Evolutionary conservation across 73 alveolate species (phyloP).

Genomic region (Paramecium octaurelia): DNA sequence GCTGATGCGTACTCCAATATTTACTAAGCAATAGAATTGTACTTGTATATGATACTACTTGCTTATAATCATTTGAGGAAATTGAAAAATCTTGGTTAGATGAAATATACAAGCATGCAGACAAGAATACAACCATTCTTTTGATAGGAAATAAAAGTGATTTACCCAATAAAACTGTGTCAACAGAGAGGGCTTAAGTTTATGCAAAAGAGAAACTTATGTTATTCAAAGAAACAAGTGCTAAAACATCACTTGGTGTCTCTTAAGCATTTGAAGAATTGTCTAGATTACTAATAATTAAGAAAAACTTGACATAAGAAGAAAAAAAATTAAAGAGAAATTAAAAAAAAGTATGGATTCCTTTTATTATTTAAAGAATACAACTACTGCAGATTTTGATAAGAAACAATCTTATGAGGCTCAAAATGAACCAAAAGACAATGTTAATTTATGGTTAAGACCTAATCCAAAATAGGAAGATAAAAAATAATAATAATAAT

Average conservation of each 20-base stretch:
- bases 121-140: neutral
- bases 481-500: neutral
- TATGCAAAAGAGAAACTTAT: constrained; percentile 46
- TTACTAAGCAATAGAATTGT: constrained; percentile 43
- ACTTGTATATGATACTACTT: constrained; percentile 67
- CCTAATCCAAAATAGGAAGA: neutral
- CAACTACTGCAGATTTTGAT: neutral
- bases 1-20: constrained; percentile 65
- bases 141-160: constrained; percentile 56
- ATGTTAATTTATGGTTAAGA: neutral
- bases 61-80: constrained; percentile 17
- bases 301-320: neutral
- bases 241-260: constrained; percentile 42
- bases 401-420: neutral
- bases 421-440: neutral
- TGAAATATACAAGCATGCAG: constrained; percentile 53
- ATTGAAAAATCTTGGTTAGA: constrained; percentile 56
- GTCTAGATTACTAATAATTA: constrained; percentile 24
- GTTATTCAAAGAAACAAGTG: constrained; percentile 53
- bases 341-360: neutral
- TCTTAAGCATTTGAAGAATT: constrained; percentile 35
- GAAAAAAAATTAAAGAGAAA: neutral
- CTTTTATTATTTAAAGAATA: neutral
- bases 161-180: neutral
- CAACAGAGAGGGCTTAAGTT: constrained; percentile 17